phyloP scores from a whole-genome alignment of 129 eudicot genomes.

The Chrysanthemum lavandulifolium region DNA sequence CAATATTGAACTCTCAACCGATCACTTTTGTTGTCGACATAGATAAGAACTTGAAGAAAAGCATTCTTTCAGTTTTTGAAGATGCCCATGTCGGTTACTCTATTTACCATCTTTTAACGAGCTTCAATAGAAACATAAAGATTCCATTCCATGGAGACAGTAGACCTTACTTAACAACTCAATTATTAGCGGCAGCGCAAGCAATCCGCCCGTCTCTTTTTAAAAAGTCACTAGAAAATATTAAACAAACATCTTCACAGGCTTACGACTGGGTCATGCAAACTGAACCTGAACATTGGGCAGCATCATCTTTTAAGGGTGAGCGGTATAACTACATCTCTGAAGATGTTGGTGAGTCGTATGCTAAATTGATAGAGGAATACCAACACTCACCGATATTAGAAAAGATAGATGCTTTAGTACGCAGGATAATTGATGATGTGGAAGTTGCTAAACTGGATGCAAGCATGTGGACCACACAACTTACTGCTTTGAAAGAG shows the following conservation, averaged over 20 bases:
- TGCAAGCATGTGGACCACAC: slow-evolving; percentile 49
- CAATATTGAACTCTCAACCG: slow-evolving; percentile 40
- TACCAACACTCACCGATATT: slow-evolving; percentile 45
- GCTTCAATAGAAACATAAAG: slow-evolving; percentile 53
- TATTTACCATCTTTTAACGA: slow-evolving; percentile 56
- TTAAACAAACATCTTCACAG: slow-evolving; percentile 50
- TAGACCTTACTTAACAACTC: slow-evolving; percentile 43
- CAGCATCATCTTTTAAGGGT: slow-evolving; percentile 56
- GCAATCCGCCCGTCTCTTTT: slow-evolving; percentile 49
- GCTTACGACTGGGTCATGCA: slow-evolving; percentile 75
- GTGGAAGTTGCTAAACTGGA: slow-evolving; percentile 43
- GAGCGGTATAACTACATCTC: slow-evolving; percentile 58
- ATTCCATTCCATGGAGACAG: slow-evolving; percentile 77
- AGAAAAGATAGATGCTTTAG: slow-evolving; percentile 64
- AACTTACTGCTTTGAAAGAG: slow-evolving; percentile 58
- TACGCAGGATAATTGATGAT: slow-evolving; percentile 34
- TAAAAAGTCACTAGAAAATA: slow-evolving; percentile 52
- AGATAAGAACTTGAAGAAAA: slow-evolving; percentile 52
- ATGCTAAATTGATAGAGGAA: slow-evolving; percentile 51
- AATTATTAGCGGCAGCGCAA: slow-evolving; percentile 68
- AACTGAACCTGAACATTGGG: slow-evolving; percentile 69
- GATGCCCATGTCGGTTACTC: slow-evolving; percentile 66
- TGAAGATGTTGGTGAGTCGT: slow-evolving; percentile 51
- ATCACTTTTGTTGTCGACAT: slow-evolving; percentile 67
- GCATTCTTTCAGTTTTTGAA: slow-evolving; percentile 51